Percentiles rank a stretch among this genome's conserved stretches.
Evolutionary conservation across 2,329 filamentous ascomycete species (phyloP).

Genomic region (Fusarium sp.): DNA sequence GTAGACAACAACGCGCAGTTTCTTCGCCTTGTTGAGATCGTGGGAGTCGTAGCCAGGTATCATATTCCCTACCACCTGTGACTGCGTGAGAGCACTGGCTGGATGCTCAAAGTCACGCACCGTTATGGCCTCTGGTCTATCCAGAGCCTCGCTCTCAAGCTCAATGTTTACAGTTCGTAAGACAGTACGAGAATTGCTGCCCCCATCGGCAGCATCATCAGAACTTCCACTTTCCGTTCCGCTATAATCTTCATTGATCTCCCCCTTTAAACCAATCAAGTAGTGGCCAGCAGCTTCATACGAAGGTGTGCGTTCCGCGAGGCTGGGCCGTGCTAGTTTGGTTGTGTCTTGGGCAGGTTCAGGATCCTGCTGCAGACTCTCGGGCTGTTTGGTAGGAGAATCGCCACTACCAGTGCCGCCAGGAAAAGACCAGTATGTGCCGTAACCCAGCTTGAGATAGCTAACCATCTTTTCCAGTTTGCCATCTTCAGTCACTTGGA

Average conservation of each 20-base stretch:
- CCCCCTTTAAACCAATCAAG: slow-evolving; percentile 74
- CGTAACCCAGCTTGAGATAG: slow-evolving; percentile 74
- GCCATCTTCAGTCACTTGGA: slow-evolving; percentile 43
- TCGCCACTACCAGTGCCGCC: slow-evolving; percentile 32
- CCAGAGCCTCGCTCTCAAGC: slow-evolving; percentile 56
- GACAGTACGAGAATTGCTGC: slow-evolving; percentile 64
- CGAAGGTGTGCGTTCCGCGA: slow-evolving; percentile 33
- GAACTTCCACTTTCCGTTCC: slow-evolving; percentile 46
- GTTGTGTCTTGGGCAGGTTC: slow-evolving; percentile 10
- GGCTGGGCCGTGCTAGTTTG: slow-evolving; percentile 14
- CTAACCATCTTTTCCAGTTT: slow-evolving; percentile 66
- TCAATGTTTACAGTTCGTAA: slow-evolving; percentile 75
- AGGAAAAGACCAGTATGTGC: slow-evolving; percentile 69
- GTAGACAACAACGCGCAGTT: slow-evolving; percentile 76
- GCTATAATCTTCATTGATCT: slow-evolving; percentile 61
- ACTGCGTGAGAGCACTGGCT: slow-evolving; percentile 45
- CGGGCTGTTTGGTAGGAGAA: slow-evolving; percentile 24
- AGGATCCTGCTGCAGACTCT: slow-evolving; percentile 19
- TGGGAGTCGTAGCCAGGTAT: slow-evolving; percentile 50
- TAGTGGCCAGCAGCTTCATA: slow-evolving; percentile 59
- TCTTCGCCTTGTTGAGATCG: slow-evolving; percentile 63
- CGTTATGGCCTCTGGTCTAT: slow-evolving; percentile 55
- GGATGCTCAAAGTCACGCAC: slow-evolving; percentile 56
- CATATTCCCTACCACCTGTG: slow-evolving; percentile 48
- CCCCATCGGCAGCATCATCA: slow-evolving; percentile 45